Percentiles rank a stretch among this genome's conserved stretches.
These are phyloP conservation scores for Pichia californica DNA, from an alignment of 805 yeast genomes.

Conservation along the genomic window DNA sequence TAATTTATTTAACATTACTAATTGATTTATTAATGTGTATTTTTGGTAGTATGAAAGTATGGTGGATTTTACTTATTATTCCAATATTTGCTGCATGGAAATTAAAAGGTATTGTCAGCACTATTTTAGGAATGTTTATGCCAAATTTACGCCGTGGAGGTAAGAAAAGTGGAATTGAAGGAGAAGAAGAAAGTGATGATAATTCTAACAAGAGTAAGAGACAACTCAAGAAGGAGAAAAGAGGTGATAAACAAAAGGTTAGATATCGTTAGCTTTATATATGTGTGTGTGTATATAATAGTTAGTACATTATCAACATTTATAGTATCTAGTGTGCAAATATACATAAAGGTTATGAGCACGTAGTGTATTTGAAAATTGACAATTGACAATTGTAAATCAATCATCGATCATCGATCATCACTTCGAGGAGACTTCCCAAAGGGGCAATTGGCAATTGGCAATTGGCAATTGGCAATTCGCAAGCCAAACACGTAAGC, in stretches of 20 bases:
- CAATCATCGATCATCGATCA: too few relatives aligned
- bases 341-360: too few relatives aligned
- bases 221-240: slow-evolving; percentile 34
- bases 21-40: slow-evolving; percentile 47
- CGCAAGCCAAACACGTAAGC: too few relatives aligned
- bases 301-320: too few relatives aligned
- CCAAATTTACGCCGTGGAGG: slow-evolving; percentile 7
- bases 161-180: not conserved
- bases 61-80: slow-evolving; percentile 47
- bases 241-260: slow-evolving; percentile 22
- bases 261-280: slow-evolving; percentile 5
- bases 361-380: too few relatives aligned
- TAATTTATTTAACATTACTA: slow-evolving; percentile 58
- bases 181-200: slow-evolving; percentile 5
- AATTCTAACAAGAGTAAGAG: slow-evolving; percentile 29
- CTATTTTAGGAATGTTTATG: slow-evolving; percentile 19
- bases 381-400: too few relatives aligned
- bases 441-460: too few relatives aligned
- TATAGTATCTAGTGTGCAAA: too few relatives aligned
- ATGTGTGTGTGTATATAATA: too few relatives aligned
- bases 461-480: too few relatives aligned
- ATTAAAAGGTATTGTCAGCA: slow-evolving; percentile 33
- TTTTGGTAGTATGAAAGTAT: slow-evolving; percentile 52
- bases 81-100: slow-evolving; percentile 50
- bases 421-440: too few relatives aligned